Evolutionary conservation across 805 yeast species (phyloP), one percentile per base, ranked within the genome.

Genomic region (Candida nanaspora): DNA sequence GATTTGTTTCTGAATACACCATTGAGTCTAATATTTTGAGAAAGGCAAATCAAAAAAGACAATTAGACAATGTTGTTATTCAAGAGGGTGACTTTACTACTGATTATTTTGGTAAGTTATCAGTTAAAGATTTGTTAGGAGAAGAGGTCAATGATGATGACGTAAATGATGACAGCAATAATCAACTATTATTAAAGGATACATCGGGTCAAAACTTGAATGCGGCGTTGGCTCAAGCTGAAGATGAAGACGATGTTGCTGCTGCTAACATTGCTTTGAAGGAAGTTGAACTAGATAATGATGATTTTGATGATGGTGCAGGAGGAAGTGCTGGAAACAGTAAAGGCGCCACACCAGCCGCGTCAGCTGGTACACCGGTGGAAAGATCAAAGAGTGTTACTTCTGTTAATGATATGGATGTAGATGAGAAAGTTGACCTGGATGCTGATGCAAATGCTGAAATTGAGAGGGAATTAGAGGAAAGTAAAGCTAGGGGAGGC

Each of bases 61-160:
- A 88, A 53, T 72, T 91, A 52, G 98, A 91, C 63, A 86, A 87
- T 59, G 95, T 91, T 27, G 91, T 91, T 41, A 93, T 93, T 51
- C 98, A 93, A 65, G 96, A 89, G 40, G 98, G 98, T 59, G 98
- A 91, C 51, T 93, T 93, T 64, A 93, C 98, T 0, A 94, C 98
- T 0, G 98, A 94, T 59, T 93, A 89, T 59, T 85, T 94, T 57
- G 83, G 88, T 25, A 86, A 86, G 55, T 68, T 89, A 39, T 84
- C 96, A 0, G 91, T 89, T 6, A 74, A 80, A 45, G 98, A 91
- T 57, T 65, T 91, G 46, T 74, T 91, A 2, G 94, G 94, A 23
- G 82, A 78, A 41, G 70, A 71, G 4, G 65, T 62, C 9, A 58
- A 48, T 15, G 62, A 42, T 7, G 57, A 48, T 11, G 53, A 46